These are phyloP conservation scores for Marasmius fiardii DNA, from an alignment of 1,284 basidiomycete genomes.

Conservation along the genomic window DNA sequence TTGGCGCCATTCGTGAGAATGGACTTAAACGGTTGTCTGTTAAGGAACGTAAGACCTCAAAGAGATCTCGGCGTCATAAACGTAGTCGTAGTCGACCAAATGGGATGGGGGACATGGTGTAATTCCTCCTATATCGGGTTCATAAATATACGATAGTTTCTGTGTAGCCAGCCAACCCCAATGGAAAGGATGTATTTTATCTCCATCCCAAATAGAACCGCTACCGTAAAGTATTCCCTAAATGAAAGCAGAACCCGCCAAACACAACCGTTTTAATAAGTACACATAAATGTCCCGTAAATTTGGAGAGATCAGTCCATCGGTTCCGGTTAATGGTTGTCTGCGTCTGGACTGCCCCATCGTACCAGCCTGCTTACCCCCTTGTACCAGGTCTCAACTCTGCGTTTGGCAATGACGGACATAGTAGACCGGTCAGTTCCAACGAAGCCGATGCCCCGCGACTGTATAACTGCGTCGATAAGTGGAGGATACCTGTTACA, in stretches of 20 bases:
- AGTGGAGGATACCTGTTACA: slow-evolving; percentile 57
- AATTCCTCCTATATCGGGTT: neutral
- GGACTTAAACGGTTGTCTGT: slow-evolving; percentile 19
- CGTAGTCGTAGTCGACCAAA: neutral
- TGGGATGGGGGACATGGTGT: neutral
- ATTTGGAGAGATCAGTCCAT: neutral
- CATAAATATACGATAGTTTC: too few relatives aligned
- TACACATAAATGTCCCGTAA: neutral
- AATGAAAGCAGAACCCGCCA: neutral
- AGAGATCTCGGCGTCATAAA: neutral
- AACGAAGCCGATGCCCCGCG: slow-evolving; percentile 60
- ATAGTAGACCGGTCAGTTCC: slow-evolving; percentile 70
- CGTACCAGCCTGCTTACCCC: slow-evolving; percentile 48
- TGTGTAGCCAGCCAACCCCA: too few relatives aligned
- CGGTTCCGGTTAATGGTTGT: slow-evolving; percentile 34
- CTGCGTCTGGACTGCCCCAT: slow-evolving; percentile 49
- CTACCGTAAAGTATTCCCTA: neutral
- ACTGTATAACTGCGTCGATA: slow-evolving; percentile 70
- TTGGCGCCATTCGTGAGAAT: slow-evolving; percentile 26
- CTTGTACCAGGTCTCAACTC: slow-evolving; percentile 62
- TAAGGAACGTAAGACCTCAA: neutral
- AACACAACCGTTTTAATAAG: neutral
- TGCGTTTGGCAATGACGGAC: slow-evolving; percentile 56
- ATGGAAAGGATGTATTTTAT: too few relatives aligned
- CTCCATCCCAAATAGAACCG: neutral